Conservation (phyloP, 306 rosid genomes). For the cucumber (Cucumis sativus) region Cucumber_9930_V3 NC_026656.2:18050501-18051000, state of each 20-base stretch:
- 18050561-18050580: slow-evolving; percentile 47
- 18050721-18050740: slow-evolving; percentile 32
- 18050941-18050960: too few species aligned
- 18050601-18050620: slow-evolving; percentile 57
- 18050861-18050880: too few species aligned
- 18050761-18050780: slow-evolving; percentile 40
- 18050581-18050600: slow-evolving; percentile 48
- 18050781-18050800: slow-evolving; percentile 75
- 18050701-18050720: slow-evolving; percentile 77
- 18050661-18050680: slow-evolving; percentile 63
- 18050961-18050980: too few species aligned
- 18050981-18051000: too few species aligned
- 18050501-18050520: slow-evolving; percentile 66
- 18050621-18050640: slow-evolving; percentile 44
- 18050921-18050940: too few species aligned
- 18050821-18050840: too few species aligned
- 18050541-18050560: slow-evolving; percentile 31
- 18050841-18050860: too few species aligned
- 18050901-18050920: too few species aligned
- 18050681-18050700: slow-evolving; percentile 50
- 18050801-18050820: slow-evolving; percentile 55
- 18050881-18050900: too few species aligned
- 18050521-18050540: slow-evolving; percentile 37
- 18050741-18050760: slow-evolving; percentile 14
- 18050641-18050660: slow-evolving; percentile 73